Percentiles rank a stretch among this genome's conserved stretches.
These are phyloP conservation scores for Cyberlindnera mississippiensis DNA, from an alignment of 805 yeast species.

Conservation along the genomic window DNA sequence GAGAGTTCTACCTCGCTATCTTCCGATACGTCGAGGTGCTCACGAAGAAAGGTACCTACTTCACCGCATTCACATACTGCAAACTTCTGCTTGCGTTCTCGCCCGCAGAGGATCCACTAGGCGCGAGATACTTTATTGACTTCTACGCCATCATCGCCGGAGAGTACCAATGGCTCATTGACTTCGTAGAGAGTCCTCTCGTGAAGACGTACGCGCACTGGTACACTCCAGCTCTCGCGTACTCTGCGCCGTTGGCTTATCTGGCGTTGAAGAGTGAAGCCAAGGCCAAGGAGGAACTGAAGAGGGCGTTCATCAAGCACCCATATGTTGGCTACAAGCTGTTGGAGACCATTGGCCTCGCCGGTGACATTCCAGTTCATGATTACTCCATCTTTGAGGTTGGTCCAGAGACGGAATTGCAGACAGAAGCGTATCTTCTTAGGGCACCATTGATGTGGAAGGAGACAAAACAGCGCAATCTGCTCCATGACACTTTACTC, in stretches of 20 bases:
- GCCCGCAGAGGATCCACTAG: conserved; percentile 81
- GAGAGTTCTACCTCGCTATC: conserved; percentile 71
- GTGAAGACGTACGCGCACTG: conserved; percentile 56
- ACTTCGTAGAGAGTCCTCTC: conserved; percentile 53
- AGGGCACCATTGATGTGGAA: conserved; percentile 56
- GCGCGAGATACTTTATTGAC: conserved; percentile 80
- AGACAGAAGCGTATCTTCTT: conserved; percentile 54
- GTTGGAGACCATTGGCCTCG: conserved; percentile 42
- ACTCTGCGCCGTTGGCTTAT: conserved; percentile 63
- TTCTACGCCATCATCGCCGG: conserved; percentile 65
- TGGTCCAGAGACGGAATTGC: conserved; percentile 32
- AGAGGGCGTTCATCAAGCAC: conserved; percentile 48
- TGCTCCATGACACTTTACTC: conserved; percentile 42
- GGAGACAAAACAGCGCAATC: conserved; percentile 40
- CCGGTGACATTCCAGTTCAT: conserved; percentile 27
- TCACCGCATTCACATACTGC: conserved; percentile 73
- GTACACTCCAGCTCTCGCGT: conserved; percentile 70
- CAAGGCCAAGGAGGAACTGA: conserved; percentile 46
- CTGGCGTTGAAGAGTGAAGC: conserved; percentile 37
- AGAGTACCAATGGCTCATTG: conserved; percentile 59
- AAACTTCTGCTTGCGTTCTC: conserved; percentile 64
- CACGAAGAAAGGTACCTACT: conserved; percentile 72
- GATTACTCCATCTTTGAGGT: conserved; percentile 26
- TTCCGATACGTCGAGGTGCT: conserved; percentile 68
- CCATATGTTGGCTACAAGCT: conserved; percentile 55